Evolutionary conservation across 1,284 basidiomycete species (phyloP).

Genomic region (Xerocomus amazonicus): DNA sequence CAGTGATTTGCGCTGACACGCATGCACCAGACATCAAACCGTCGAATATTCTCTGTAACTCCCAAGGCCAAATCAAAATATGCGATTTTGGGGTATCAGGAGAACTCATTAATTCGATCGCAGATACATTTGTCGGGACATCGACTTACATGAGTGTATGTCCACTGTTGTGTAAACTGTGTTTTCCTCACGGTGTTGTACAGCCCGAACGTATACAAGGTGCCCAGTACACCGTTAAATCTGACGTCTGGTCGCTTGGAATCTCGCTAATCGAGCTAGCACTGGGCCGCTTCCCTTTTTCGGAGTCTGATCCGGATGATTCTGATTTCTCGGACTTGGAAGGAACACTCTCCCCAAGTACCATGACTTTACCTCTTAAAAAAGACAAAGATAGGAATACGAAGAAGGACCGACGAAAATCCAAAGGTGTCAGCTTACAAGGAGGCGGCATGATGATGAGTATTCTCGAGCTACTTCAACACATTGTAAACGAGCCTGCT

Average conservation of each 20-base stretch:
- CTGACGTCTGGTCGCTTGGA: conserved; percentile 96
- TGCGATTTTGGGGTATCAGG: conserved; percentile 99
- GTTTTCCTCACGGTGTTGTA: conserved; percentile 10
- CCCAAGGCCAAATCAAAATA: conserved; percentile 93
- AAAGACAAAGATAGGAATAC: conserved; percentile 37
- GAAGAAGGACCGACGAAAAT: conserved; percentile 59
- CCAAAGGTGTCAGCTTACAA: conserved; percentile 83
- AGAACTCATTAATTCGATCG: conserved; percentile 97
- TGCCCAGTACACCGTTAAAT: conserved; percentile 95
- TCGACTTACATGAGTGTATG: conserved; percentile 99
- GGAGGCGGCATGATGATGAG: conserved; percentile 94
- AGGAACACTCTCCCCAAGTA: conserved; percentile 60
- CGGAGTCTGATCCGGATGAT: conserved; percentile 62
- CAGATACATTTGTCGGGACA: conserved; percentile 98
- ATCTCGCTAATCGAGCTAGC: conserved; percentile 95
- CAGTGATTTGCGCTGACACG: conserved; percentile 6
- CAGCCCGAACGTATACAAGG: conserved; percentile 99
- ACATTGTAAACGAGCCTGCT: conserved; percentile 96
- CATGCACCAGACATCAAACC: conserved; percentile 91
- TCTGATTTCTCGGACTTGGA: conserved; percentile 69
- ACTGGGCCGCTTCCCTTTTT: conserved; percentile 90
- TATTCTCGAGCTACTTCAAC: conserved; percentile 93
- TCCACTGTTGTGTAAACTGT: conserved; percentile 20
- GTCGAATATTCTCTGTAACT: conserved; percentile 95
- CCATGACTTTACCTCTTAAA: conserved; percentile 34